Base-by-base conservation (phyloP, 2,329 filamentous ascomycete genomes). In the Microascus cirrosus region DNA sequence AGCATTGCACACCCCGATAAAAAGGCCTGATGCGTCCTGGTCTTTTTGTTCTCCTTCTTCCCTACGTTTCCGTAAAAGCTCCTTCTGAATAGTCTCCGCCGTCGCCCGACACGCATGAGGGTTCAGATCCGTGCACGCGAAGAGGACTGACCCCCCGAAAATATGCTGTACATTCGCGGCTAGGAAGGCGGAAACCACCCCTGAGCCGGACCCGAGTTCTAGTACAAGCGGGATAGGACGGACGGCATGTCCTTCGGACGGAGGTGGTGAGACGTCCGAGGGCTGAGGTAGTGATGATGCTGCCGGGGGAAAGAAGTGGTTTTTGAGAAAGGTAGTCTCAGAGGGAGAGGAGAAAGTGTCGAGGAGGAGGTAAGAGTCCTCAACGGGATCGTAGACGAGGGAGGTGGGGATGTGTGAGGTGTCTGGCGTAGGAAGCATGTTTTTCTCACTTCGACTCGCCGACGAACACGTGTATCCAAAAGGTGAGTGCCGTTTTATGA, bases 351-450 rank as follows among this genome's bases (percentile, higher is more conserved):
- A 93, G 52, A 99, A 80, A 0, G 92, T 95, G 73, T 99, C 93
- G 34, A 99, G 83, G 54, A 99, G 81, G 52, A 99, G 82, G 69
- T 90, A 99, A 5, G 92, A 96, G 74, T 99, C 94, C 73, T 99
- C 94, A 12, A 93, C 87, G 39, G 94, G 94, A 68, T 96, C 92
- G 73, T 99, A 99, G 64, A 97, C 86, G 58, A 87, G 84, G 70
- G 89, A 83, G 73, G 92, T 95, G 58, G 87, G 83, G 60, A 97
- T 89, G 74, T 99, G 94, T 24, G 89, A 89, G 2, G 94, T 99
- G 59, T 90, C 89, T 15, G 94, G 94, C 1, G 94, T 99, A 11
- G 93, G 92, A 32, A 99, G 83, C 92, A 96, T 96, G 45, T n/a
- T 50, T 22, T 8, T 20, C 8, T n/a, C 2, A 12, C 20, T 50